Evolutionary conservation across 1,284 basidiomycete genomes (phyloP), one percentile per base, ranked within the genome.

Genomic region (Apiotrichum laibachii): DNA sequence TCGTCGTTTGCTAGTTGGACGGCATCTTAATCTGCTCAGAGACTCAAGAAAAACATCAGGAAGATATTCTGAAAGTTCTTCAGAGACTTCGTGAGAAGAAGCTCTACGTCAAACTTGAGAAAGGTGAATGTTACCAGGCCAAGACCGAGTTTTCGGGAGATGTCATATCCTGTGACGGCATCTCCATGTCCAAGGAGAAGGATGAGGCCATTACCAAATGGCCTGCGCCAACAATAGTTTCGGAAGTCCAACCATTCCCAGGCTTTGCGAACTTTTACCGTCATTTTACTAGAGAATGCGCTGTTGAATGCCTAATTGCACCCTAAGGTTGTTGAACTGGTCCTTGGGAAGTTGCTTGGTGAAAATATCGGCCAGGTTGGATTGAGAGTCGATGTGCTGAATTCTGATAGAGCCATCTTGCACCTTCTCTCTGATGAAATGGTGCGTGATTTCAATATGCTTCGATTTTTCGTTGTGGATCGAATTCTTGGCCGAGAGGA

Each of bases 1-100:
- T 45, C 39, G 66, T 73, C 11, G 54, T 77, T 18, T 61, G 72
- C 18, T 77, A 78, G 55, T 61, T 79, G 7, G 77, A 80, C 65
- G 72, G 79, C 62, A 78, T 80, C 55, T 60, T 78, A 19, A 69
- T 81, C 16, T 76, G 71, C 44, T 81, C 82, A 6, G 72, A 78
- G 1, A 79, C 76, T 11, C 73, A 74, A 26, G 79, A 82, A 15
- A 60, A 72, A 1, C 76, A 78, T 52, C 16, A 42, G 0, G 2
- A 33, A 4, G 69, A 76, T 49, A 67, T 78, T 19, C 18, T 40
- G 2, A 8, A 57, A 15, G 79, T 83, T 1, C 68, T 84, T 7
- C 46, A 73, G 13, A 51, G 70, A 2, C 71, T 83, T 0, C 49
- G 67, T 0, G 46, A 71, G 6, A 54, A 76, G 52, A 52, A 68